Evolutionary conservation across 2,329 filamentous ascomycete species (phyloP), one percentile per base, ranked within the genome.

Genomic region (Dendrostoma leiphaemia): DNA sequence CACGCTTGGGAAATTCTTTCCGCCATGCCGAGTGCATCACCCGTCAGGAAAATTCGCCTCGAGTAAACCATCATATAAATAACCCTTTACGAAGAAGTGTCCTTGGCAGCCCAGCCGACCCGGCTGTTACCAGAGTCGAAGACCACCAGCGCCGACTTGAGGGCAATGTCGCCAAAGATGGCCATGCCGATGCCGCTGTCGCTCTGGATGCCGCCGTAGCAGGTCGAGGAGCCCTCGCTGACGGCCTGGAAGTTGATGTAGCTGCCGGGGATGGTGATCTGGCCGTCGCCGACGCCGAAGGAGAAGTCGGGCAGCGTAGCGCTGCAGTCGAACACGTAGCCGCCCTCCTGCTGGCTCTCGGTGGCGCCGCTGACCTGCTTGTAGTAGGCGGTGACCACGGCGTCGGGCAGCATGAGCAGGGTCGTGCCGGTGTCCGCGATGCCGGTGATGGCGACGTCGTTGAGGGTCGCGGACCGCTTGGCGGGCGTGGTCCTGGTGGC

Each of bases 351-450:
- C 31, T 56, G 52, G 59, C 69, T 63, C 61, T 69, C 69, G n/a
- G 63, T 58, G 1, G 73, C 65, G 12, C 71, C 70, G 17, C 56
- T 54, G 17, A 76, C 69, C 38, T 68, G 59, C 26, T 59, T 62
- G 55, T 74, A 76, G 64, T 75, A 76, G 6, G 63, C 66, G 21
- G 68, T 63, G 53, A 73, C 71, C n/a, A 74, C 63, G 24, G 61
- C 59, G 6, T 65, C 54, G 37, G 65, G 64, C 26, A 72, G 65
- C 28, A 74, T 59, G 60, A 75, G 67, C 45, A 76, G 69, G 4
- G 72, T 73, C 31, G 73, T 74, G 61, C 72, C 73, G 19, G 73
- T 75, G 60, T 75, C 73, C 56, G 68, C 69, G 40, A 74, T 72
- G 21, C 64, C 68, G 3, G 51, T 59, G 50, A 60, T 56, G 41